These are phyloP conservation scores for Trichoderma atrobrunneum DNA, from an alignment of 2,329 filamentous ascomycete genomes.

Conservation along the genomic window DNA sequence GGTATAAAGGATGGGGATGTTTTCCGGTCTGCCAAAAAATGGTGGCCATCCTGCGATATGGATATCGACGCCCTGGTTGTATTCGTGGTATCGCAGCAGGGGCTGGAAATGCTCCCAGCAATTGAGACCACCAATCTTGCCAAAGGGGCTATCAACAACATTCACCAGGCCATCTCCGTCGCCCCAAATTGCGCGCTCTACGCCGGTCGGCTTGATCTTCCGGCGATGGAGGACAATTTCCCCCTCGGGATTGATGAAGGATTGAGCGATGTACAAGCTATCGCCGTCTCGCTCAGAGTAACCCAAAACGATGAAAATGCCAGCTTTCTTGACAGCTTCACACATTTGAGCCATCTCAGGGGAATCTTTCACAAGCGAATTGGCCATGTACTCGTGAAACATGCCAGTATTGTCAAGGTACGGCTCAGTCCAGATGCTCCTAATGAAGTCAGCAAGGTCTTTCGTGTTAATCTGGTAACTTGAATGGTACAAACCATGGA, in stretches of 20 bases:
- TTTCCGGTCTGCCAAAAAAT: not conserved
- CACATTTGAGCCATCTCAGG: constrained; percentile 41
- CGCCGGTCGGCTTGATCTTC: constrained; percentile 48
- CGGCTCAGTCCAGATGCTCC: constrained; percentile 2
- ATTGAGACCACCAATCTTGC: constrained; percentile 51
- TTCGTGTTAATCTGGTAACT: not conserved
- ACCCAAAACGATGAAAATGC: constrained; percentile 44
- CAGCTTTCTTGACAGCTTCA: constrained; percentile 37
- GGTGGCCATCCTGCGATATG: not conserved
- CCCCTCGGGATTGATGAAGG: constrained; percentile 48
- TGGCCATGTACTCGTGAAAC: constrained; percentile 10
- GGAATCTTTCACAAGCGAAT: constrained; percentile 32
- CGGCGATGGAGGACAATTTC: constrained; percentile 42
- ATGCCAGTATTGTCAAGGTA: not conserved
- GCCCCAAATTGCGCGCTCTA: constrained; percentile 47
- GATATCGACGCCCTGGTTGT: constrained; percentile 3
- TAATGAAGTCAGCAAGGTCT: not conserved
- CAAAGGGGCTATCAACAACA: constrained; percentile 47
- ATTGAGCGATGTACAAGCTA: constrained; percentile 45
- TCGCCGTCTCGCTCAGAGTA: constrained; percentile 44
- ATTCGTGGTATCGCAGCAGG: constrained; percentile 23
- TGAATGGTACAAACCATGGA: constrained; percentile 36
- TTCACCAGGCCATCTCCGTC: constrained; percentile 42
- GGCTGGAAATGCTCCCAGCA: constrained; percentile 45
- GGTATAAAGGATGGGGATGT: not conserved